These are phyloP conservation scores for Hansenula lynferdii DNA, from an alignment of 1,139 yeast species.

Conservation along the genomic window DNA sequence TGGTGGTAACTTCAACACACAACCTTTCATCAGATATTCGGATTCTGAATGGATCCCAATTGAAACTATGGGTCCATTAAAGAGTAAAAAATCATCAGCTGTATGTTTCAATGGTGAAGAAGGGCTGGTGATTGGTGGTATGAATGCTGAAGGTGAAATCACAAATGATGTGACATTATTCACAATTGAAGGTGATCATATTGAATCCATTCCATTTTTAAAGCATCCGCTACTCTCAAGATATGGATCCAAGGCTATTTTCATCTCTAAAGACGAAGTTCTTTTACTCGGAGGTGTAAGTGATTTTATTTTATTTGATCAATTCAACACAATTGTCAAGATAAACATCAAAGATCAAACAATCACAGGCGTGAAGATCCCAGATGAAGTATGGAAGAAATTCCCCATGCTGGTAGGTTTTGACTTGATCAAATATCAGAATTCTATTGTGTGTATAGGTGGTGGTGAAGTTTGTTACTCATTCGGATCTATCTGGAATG, in stretches of 20 bases:
- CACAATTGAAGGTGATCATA: constrained; percentile 14
- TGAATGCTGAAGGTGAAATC: constrained; percentile 31
- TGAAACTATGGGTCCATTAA: constrained; percentile 7
- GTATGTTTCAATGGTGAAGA: constrained; percentile 29
- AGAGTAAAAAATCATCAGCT: constrained; percentile 29
- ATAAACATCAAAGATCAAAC: constrained; percentile 24
- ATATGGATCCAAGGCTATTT: constrained; percentile 40
- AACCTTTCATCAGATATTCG: constrained; percentile 26
- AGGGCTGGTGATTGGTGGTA: constrained; percentile 57
- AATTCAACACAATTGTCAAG: constrained; percentile 33
- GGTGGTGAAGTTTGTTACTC: constrained; percentile 88
- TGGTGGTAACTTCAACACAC: constrained; percentile 41
- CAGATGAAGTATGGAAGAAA: constrained; percentile 31
- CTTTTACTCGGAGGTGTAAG: constrained; percentile 62
- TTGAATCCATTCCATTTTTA: not conserved
- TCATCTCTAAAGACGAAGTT: constrained; percentile 27
- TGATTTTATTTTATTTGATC: constrained; percentile 33
- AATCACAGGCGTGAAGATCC: constrained; percentile 28
- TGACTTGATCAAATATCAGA: constrained; percentile 29
- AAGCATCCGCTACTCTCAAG: constrained; percentile 32
- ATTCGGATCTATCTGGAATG: constrained; percentile 69
- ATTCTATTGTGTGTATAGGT: constrained; percentile 37
- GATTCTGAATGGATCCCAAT: constrained; percentile 21
- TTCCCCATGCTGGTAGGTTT: constrained; percentile 63
- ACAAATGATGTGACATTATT: constrained; percentile 31